Evolutionary conservation across 2,329 filamentous ascomycete genomes (phyloP).

Genomic region (Trichophyton mentagrophytes): DNA sequence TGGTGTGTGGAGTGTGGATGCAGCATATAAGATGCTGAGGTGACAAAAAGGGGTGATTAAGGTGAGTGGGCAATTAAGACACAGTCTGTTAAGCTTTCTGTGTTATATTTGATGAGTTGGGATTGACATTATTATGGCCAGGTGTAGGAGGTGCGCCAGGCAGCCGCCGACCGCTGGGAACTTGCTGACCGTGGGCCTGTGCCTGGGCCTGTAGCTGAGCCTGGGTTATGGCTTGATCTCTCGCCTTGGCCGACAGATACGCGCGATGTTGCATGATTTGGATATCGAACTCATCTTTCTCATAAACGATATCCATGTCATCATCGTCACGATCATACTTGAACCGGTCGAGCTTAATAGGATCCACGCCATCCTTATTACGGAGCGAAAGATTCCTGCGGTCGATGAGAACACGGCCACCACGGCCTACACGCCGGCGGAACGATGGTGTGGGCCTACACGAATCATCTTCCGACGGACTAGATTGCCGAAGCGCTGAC

Average conservation of each 20-base stretch:
- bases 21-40: background rate
- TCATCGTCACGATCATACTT: conserved; percentile 69
- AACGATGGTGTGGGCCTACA: conserved; percentile 49
- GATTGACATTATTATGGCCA: conserved; percentile 4
- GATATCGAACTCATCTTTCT: conserved; percentile 56
- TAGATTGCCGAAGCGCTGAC: conserved; percentile 24
- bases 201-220: conserved; percentile 31
- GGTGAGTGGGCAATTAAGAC: conserved; percentile 5
- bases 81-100: conserved; percentile 17
- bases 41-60: background rate
- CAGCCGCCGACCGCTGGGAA: conserved; percentile 20
- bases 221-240: conserved; percentile 31
- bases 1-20: background rate
- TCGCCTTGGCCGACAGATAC: conserved; percentile 34
- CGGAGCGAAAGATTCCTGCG: conserved; percentile 54
- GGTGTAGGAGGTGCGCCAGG: conserved; percentile 20
- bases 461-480: conserved; percentile 33
- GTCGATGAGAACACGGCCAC: conserved; percentile 80
- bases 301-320: conserved; percentile 61
- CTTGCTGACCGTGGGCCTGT: conserved; percentile 24
- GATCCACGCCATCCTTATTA: conserved; percentile 34
- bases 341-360: conserved; percentile 54
- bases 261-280: conserved; percentile 45
- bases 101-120: conserved; percentile 4
- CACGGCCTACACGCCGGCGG: conserved; percentile 69